phyloP scores from a whole-genome alignment of 2,329 filamentous ascomycete genomes.

The Botryotinia globosa region DNA sequence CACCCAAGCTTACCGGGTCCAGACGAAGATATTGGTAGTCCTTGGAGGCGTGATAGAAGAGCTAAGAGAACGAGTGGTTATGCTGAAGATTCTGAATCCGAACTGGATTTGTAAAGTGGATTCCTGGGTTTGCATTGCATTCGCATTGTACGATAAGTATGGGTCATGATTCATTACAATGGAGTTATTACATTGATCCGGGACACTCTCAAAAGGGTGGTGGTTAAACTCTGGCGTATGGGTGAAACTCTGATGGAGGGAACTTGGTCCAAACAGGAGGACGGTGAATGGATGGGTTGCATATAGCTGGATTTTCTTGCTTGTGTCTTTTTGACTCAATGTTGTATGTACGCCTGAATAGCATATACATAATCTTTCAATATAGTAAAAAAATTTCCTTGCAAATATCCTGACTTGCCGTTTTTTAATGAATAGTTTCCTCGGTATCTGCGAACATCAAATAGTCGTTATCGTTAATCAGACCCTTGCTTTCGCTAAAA shows the following conservation, averaged over 20 bases:
- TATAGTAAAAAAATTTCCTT: not conserved
- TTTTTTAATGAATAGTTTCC: no score
- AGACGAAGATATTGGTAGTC: constrained; percentile 36
- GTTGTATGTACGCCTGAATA: constrained; percentile 9
- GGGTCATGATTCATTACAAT: constrained; percentile 14
- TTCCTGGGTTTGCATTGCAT: constrained; percentile 20
- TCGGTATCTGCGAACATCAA: not conserved
- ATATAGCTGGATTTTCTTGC: constrained; percentile 15
- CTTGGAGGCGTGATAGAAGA: constrained; percentile 36
- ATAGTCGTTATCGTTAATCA: constrained; percentile 4
- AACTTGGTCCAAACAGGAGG: not conserved
- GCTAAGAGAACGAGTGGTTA: constrained; percentile 39
- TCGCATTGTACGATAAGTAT: constrained; percentile 22
- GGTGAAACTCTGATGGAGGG: constrained; percentile 5
- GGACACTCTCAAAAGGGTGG: constrained; percentile 16
- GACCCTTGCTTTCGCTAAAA: constrained; percentile 21
- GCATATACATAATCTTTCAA: constrained; percentile 13
- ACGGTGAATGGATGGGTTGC: constrained; percentile 9
- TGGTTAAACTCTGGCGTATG: constrained; percentile 18
- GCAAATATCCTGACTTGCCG: not conserved
- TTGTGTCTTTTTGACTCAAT: constrained; percentile 8
- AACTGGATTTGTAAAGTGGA: constrained; percentile 28
- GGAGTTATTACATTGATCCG: constrained; percentile 18
- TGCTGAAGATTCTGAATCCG: constrained; percentile 36
- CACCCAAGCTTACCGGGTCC: constrained; percentile 47